Evolutionary conservation across 768 basidiomycete genomes (phyloP).

Genomic region (Crassisporium funariophilum): DNA sequence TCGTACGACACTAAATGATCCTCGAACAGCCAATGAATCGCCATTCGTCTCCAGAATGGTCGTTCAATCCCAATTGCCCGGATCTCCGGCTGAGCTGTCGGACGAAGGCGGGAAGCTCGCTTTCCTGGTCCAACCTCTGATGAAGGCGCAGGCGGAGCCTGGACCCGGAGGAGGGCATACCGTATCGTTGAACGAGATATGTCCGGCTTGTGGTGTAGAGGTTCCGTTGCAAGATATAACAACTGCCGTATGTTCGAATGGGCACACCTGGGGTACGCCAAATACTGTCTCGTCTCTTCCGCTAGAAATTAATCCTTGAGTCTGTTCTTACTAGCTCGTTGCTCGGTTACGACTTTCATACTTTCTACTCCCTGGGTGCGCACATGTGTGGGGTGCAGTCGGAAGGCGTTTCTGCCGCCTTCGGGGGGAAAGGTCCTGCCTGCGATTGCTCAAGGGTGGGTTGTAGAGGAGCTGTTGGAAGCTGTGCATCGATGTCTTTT

Average conservation of each 20-base stretch:
- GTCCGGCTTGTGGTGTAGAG: constrained; percentile 71
- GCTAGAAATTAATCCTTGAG: constrained; percentile 18
- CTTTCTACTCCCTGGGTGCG: constrained; percentile 76
- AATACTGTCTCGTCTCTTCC: constrained; percentile 2
- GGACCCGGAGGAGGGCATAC: background rate
- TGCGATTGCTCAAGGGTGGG: constrained; percentile 55
- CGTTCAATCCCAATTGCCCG: constrained; percentile 58
- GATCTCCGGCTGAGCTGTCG: constrained; percentile 42
- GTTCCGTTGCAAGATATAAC: constrained; percentile 63
- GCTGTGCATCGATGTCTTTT: constrained; percentile 71
- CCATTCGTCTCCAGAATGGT: constrained; percentile 67
- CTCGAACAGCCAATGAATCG: constrained; percentile 52
- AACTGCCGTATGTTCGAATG: constrained; percentile 64
- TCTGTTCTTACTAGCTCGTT: constrained; percentile 53
- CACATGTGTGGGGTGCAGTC: constrained; percentile 79
- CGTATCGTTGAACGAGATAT: constrained; percentile 58
- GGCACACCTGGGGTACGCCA: constrained; percentile 75
- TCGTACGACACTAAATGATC: background rate
- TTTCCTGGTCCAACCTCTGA: constrained; percentile 24
- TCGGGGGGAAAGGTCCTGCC: constrained; percentile 42
- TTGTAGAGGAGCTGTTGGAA: constrained; percentile 64
- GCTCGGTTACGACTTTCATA: constrained; percentile 80
- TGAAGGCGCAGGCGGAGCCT: constrained; percentile 11
- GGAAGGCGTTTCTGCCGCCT: constrained; percentile 76
- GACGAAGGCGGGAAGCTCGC: constrained; percentile 37